phyloP scores from a whole-genome alignment of 2,329 filamentous ascomycete species.

The Hypoxylon sp. region DNA sequence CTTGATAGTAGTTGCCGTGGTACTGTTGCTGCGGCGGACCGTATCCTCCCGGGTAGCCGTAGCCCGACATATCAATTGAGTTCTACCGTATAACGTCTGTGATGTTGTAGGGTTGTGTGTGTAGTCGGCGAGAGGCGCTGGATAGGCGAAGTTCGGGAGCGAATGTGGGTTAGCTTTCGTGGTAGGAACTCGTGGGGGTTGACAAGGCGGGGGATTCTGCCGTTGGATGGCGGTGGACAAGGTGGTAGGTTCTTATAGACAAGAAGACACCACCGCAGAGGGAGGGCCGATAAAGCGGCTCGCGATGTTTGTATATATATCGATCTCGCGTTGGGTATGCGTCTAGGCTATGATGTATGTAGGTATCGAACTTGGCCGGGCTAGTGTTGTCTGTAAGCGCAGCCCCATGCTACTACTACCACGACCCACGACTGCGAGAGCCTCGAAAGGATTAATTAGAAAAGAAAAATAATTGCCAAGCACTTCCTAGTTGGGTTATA shows the following conservation, averaged over 20 bases:
- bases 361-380: constrained; percentile 13
- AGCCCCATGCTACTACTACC: constrained; percentile 33
- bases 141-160: constrained; percentile 10
- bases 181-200: constrained; percentile 30
- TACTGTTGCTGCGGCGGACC: constrained; percentile 52
- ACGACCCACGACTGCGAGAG: constrained; percentile 16
- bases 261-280: constrained; percentile 17
- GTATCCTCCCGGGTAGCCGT: constrained; percentile 52
- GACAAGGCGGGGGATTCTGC: constrained; percentile 33
- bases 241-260: constrained; percentile 39
- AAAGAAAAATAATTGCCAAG: constrained; percentile 32
- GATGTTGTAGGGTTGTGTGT: constrained; percentile 17
- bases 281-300: constrained; percentile 15
- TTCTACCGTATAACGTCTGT: constrained; percentile 14
- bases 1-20: constrained; percentile 50
- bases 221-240: constrained; percentile 34
- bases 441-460: constrained; percentile 18
- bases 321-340: constrained; percentile 14
- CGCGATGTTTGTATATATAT: constrained; percentile 33
- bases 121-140: constrained; percentile 8
- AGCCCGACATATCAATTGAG: constrained; percentile 50
- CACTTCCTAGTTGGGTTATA: constrained; percentile 25
- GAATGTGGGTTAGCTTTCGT: constrained; percentile 13
- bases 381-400: constrained; percentile 34
- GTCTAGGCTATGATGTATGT: constrained; percentile 17